Conservation (phyloP, 2,329 filamentous ascomycete genomes). For the Talaromyces sp. region DNA sequence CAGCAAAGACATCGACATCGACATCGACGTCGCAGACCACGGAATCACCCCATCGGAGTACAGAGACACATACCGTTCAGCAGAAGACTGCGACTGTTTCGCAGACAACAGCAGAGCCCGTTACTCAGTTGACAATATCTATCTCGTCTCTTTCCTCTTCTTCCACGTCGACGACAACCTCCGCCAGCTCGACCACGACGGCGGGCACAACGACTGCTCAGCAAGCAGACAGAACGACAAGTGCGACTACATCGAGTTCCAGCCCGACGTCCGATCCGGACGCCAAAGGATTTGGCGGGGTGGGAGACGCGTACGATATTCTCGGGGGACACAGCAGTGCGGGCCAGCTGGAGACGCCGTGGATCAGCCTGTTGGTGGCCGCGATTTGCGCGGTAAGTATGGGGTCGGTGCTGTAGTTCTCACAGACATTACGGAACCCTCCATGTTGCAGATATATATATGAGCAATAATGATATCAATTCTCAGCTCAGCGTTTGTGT, state of each 20-base stretch:
- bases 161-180: constrained; percentile 1
- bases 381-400: background rate
- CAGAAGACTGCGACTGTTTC: background rate
- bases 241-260: background rate
- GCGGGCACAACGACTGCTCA: background rate
- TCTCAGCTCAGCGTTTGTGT: background rate
- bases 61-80: background rate
- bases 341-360: background rate
- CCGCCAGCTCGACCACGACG: constrained; percentile 1
- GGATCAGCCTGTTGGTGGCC: background rate
- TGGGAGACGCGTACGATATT: constrained; percentile 11
- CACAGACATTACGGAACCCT: background rate
- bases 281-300: constrained; percentile 11
- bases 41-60: background rate
- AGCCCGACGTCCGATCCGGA: constrained; percentile 1
- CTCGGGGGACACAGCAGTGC: constrained; percentile 8
- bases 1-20: background rate
- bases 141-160: background rate
- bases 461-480: background rate
- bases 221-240: background rate
- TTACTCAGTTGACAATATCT: background rate
- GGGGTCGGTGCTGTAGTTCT: background rate
- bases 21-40: background rate
- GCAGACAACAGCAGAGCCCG: constrained; percentile 1
- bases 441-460: background rate